Base-by-base conservation (phyloP, 2,329 filamentous ascomycete species). In the Clarireedia hainanense region DNA sequence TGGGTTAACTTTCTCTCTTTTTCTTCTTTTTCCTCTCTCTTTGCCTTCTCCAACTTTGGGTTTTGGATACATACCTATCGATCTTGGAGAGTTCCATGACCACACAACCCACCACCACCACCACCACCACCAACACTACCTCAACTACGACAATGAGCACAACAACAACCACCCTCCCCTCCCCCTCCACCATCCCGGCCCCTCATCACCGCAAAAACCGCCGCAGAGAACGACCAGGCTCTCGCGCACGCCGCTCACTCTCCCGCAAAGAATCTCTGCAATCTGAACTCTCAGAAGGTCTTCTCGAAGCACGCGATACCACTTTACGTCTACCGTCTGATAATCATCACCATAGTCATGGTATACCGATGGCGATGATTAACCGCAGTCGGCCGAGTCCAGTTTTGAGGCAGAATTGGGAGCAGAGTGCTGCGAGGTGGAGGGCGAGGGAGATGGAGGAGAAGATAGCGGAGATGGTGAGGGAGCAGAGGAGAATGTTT, bases 341-440 rank as follows among this genome's bases (percentile, higher is more conserved):
- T 46, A 49, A 23, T 10, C 52, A 54, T 9, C 26, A 24, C 23
- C 17, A 34, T 30, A 17, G 17, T 2, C 39, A 14, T 7, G 42
- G 17, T n/a, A n/a, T 20, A 9, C n/a, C 6, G n/a, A 45, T 20
- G 4, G 12, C 23, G 20, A 9, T 23, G 39, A 46, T 46, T 6
- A 23, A 46, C 57, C 59, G 59, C 49, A 47, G 60, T 48, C 58
- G 53, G 24, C 64, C 65, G 10, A 67, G 66, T 48, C 66, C 67
- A 23, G 57, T 68, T 14, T 55, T 67, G 14, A 61, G 66, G 37
- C 65, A 67, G 50, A 68, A 62, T 55, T 67, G 68, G 49, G 63
- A 68, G 50, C 64, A 66, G 52, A 67, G 58, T 47, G 68, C 65
- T 64, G 62, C 62, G 43, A 56, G 63, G 47, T 69, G 66, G 67